These are phyloP conservation scores for Fusarium transvaalense DNA, from an alignment of 2,329 filamentous ascomycete genomes.

Conservation along the genomic window DNA sequence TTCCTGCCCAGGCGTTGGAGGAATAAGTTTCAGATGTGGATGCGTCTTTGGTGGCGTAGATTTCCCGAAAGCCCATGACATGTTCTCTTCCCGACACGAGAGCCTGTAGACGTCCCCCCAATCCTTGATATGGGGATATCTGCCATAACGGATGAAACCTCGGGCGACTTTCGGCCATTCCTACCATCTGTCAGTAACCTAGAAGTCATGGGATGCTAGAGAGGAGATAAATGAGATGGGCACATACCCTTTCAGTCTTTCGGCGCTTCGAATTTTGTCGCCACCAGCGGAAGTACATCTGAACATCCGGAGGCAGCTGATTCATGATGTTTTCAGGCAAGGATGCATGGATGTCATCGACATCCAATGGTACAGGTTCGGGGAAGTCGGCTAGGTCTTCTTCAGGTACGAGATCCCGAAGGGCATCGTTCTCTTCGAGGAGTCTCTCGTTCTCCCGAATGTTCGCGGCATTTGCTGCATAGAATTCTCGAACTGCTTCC, in stretches of 20 bases:
- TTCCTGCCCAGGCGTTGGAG: slow-evolving; percentile 9
- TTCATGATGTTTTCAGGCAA: not conserved
- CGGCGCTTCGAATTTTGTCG: not conserved
- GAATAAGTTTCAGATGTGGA: slow-evolving; percentile 25
- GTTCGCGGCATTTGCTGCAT: not conserved
- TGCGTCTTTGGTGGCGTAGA: not conserved
- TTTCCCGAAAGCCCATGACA: slow-evolving; percentile 14
- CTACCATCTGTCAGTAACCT: slow-evolving; percentile 9
- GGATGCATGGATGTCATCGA: not conserved
- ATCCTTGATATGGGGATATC: no score
- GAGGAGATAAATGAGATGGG: accelerated
- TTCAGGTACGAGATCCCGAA: not conserved
- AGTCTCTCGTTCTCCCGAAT: not conserved
- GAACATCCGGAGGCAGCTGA: not conserved
- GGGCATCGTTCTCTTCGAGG: not conserved
- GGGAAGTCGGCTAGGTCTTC: not conserved
- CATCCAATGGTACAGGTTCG: not conserved
- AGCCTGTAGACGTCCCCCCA: slow-evolving; percentile 32
- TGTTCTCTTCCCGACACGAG: slow-evolving; percentile 42
- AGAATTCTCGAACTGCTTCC: slow-evolving; percentile 5
- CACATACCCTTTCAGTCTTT: slow-evolving; percentile 24
- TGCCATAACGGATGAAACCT: no score
- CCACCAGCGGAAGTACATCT: not conserved
- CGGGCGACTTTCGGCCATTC: slow-evolving; percentile 10
- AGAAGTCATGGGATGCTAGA: not conserved